These are phyloP conservation scores for Limonium bicolor DNA, from an alignment of 148 eudicot species.

Conservation along the genomic window DNA sequence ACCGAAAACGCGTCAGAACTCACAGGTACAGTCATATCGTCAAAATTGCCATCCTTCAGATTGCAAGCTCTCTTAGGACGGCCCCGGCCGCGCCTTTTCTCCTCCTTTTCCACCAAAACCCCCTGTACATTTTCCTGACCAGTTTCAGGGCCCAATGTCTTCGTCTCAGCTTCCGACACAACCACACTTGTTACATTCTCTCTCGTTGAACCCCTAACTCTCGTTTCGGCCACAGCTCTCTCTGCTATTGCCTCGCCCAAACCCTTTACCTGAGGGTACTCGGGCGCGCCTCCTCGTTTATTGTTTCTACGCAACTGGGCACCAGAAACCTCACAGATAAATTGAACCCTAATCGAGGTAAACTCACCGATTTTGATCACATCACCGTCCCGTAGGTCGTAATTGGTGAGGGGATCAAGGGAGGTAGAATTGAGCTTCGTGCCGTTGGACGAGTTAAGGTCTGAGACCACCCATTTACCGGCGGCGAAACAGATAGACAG, in stretches of 20 bases:
- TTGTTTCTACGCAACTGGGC: slow-evolving; percentile 12
- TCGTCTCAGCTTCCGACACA: background rate
- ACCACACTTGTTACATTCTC: background rate
- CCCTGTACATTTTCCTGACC: too few relatives aligned
- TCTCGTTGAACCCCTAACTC: slow-evolving; percentile 4
- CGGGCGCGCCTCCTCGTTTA: too few relatives aligned
- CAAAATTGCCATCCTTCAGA: slow-evolving; percentile 2
- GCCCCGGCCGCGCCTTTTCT: slow-evolving; percentile 1
- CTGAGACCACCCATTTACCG: slow-evolving; percentile 36
- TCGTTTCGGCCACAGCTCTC: slow-evolving; percentile 10
- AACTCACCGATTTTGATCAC: slow-evolving; percentile 46
- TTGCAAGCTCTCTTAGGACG: slow-evolving; percentile 3
- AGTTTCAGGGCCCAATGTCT: too few relatives aligned
- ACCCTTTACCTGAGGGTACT: too few relatives aligned
- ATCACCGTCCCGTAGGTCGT: slow-evolving; percentile 30
- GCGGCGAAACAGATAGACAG: slow-evolving; percentile 22
- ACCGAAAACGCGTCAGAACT: background rate
- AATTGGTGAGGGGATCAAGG: slow-evolving; percentile 18
- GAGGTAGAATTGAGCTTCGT: slow-evolving; percentile 26
- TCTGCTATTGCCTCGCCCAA: slow-evolving; percentile 6
- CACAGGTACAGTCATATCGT: background rate
- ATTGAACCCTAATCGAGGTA: slow-evolving; percentile 32
- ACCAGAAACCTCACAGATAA: slow-evolving; percentile 8
- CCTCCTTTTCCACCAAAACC: too few relatives aligned
- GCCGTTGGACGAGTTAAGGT: slow-evolving; percentile 70